Evolutionary conservation across 1,284 basidiomycete species (phyloP).

Genomic region (Mycena citricolor): DNA sequence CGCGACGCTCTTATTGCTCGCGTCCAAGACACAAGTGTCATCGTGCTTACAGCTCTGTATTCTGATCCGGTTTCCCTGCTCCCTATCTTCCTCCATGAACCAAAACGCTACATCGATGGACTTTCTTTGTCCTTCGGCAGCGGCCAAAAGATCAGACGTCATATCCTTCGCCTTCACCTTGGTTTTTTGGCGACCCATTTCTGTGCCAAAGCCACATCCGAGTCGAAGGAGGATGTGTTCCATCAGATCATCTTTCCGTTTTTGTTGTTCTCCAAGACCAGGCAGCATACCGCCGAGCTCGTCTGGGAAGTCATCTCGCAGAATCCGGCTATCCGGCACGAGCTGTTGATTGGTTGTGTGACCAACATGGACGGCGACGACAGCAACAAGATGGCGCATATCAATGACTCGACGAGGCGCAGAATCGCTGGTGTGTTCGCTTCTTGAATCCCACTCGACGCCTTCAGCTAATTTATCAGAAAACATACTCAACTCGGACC

Average conservation of each 20-base stretch:
- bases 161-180: slow-evolving; percentile 59
- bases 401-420: slow-evolving; percentile 55
- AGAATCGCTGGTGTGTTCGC: slow-evolving; percentile 62
- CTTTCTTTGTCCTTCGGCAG: slow-evolving; percentile 46
- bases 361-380: slow-evolving; percentile 38
- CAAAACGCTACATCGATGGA: slow-evolving; percentile 47
- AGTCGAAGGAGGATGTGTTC: slow-evolving; percentile 48
- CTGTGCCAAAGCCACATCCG: slow-evolving; percentile 32
- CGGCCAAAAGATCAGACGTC: slow-evolving; percentile 47
- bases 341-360: slow-evolving; percentile 50
- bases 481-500: slow-evolving; percentile 55
- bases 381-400: slow-evolving; percentile 45
- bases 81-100: slow-evolving; percentile 41
- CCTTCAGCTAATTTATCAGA: slow-evolving; percentile 38
- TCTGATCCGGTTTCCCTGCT: slow-evolving; percentile 45
- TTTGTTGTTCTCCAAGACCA: slow-evolving; percentile 70
- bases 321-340: slow-evolving; percentile 30
- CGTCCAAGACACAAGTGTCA: slow-evolving; percentile 59
- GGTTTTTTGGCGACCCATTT: slow-evolving; percentile 61
- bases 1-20: slow-evolving; percentile 58
- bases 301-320: slow-evolving; percentile 64
- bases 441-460: slow-evolving; percentile 1
- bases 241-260: slow-evolving; percentile 68
- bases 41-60: slow-evolving; percentile 71
- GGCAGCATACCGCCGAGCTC: slow-evolving; percentile 57